These are phyloP conservation scores for Phalaenopsis equestris DNA, from an alignment of 106 monocot genomes.

Conservation along the genomic window DNA sequence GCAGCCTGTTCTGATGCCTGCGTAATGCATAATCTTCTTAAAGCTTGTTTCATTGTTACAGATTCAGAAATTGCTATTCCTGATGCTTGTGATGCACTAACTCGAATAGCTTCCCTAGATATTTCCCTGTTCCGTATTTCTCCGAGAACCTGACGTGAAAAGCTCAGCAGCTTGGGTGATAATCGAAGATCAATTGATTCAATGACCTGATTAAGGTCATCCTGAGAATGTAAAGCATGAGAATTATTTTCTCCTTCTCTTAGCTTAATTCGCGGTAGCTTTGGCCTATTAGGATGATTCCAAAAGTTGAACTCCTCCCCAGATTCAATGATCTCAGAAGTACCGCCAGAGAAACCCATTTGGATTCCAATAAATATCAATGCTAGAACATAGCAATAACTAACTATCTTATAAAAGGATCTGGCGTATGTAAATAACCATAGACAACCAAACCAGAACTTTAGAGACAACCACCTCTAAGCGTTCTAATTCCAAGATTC, in stretches of 20 bases:
- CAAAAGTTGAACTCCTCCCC: conserved; percentile 13
- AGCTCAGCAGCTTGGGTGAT: conserved; percentile 6
- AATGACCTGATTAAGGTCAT: conserved; percentile 17
- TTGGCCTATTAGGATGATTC: conserved; percentile 9
- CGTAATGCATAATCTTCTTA: conserved; percentile 68
- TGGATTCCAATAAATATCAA: not conserved
- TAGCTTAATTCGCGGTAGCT: conserved; percentile 9
- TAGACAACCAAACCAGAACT: not conserved
- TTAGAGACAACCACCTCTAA: not conserved
- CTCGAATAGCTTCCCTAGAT: conserved; percentile 6
- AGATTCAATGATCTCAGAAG: conserved; percentile 35
- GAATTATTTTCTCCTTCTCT: conserved; percentile 16
- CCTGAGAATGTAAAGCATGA: conserved; percentile 8
- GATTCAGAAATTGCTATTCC: conserved; percentile 48
- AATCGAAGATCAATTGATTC: conserved; percentile 24
- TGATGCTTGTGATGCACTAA: conserved; percentile 8
- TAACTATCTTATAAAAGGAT: not conserved
- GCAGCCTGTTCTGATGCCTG: conserved; percentile 98
- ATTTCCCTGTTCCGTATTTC: conserved; percentile 10
- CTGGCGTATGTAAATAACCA: not conserved
- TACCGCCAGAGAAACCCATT: conserved; percentile 34
- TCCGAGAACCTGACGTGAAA: conserved; percentile 4
- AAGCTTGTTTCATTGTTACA: conserved; percentile 65
- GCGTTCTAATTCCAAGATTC: not conserved
- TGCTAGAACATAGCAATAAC: not conserved